These are phyloP conservation scores for Akanthomyces dipterigenus DNA, from an alignment of 2,329 filamentous ascomycete genomes.

Conservation along the genomic window DNA sequence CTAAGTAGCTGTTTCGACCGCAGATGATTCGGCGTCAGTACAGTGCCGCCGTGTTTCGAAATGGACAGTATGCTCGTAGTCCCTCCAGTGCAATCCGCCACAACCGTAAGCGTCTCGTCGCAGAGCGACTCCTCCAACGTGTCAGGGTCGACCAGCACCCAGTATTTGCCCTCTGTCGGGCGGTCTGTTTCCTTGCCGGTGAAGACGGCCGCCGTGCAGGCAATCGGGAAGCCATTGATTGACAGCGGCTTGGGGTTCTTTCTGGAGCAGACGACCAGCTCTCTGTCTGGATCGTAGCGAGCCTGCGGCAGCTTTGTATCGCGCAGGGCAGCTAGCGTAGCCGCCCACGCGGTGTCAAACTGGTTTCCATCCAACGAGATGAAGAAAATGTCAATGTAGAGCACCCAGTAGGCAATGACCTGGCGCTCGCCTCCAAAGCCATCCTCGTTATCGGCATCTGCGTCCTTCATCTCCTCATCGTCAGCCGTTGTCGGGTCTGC, in stretches of 20 bases:
- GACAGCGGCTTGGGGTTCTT: constrained; percentile 48
- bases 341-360: constrained; percentile 85
- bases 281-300: constrained; percentile 76
- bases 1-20: constrained; percentile 55
- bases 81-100: constrained; percentile 58
- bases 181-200: constrained; percentile 51
- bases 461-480: constrained; percentile 31
- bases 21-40: constrained; percentile 55
- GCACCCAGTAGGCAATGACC: constrained; percentile 87
- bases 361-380: constrained; percentile 88
- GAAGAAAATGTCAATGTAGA: constrained; percentile 94
- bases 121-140: constrained; percentile 82
- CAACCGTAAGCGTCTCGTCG: constrained; percentile 72
- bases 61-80: constrained; percentile 58
- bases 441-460: constrained; percentile 32
- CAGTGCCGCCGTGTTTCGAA: constrained; percentile 76
- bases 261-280: constrained; percentile 68
- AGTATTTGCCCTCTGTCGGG: constrained; percentile 45
- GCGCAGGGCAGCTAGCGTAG: constrained; percentile 70
- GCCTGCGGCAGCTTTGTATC: constrained; percentile 73
- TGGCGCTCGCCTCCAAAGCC: constrained; percentile 25
- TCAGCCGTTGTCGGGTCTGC: constrained; percentile 41
- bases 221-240: constrained; percentile 62
- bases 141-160: constrained; percentile 85
- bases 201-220: constrained; percentile 75